These are phyloP conservation scores for Vanderwaltozyma yarrowii DNA, from an alignment of 805 yeast genomes.

Conservation along the genomic window DNA sequence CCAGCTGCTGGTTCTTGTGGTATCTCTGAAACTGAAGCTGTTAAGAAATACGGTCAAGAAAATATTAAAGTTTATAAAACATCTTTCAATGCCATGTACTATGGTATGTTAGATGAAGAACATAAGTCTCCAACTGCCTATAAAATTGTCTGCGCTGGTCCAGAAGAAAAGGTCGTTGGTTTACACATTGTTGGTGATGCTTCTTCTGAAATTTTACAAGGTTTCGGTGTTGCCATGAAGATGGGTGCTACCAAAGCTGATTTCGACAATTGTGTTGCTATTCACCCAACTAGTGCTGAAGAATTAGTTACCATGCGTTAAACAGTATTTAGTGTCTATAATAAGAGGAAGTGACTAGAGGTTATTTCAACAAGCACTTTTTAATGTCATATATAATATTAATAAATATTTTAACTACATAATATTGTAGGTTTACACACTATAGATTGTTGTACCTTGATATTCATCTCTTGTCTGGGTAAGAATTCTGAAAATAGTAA, in stretches of 20 bases:
- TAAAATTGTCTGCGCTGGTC: constrained; percentile 68
- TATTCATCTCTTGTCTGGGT: too few species aligned
- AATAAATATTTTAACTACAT: too few species aligned
- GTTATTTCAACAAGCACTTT: too few species aligned
- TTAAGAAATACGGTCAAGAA: constrained; percentile 66
- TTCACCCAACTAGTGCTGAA: constrained; percentile 98
- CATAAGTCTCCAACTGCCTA: constrained; percentile 76
- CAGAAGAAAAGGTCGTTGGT: constrained; percentile 89
- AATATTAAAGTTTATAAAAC: constrained; percentile 75
- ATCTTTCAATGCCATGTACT: constrained; percentile 84
- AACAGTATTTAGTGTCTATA: too few species aligned
- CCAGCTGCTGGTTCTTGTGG: constrained; percentile 98
- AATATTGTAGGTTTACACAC: too few species aligned
- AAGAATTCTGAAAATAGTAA: too few species aligned
- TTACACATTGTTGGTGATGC: constrained; percentile 87
- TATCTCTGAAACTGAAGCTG: constrained; percentile 68
- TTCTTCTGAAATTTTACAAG: constrained; percentile 90
- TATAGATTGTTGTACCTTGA: too few species aligned
- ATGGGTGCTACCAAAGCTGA: constrained; percentile 99
- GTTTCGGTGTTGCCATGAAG: constrained; percentile 95
- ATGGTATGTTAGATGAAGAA: constrained; percentile 60
- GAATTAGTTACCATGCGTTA: constrained; percentile 70
- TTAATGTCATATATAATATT: too few species aligned
- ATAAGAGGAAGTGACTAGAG: too few species aligned
- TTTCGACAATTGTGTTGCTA: constrained; percentile 93